These are phyloP conservation scores for Pichia insulana DNA, from an alignment of 805 yeast species.

Conservation along the genomic window DNA sequence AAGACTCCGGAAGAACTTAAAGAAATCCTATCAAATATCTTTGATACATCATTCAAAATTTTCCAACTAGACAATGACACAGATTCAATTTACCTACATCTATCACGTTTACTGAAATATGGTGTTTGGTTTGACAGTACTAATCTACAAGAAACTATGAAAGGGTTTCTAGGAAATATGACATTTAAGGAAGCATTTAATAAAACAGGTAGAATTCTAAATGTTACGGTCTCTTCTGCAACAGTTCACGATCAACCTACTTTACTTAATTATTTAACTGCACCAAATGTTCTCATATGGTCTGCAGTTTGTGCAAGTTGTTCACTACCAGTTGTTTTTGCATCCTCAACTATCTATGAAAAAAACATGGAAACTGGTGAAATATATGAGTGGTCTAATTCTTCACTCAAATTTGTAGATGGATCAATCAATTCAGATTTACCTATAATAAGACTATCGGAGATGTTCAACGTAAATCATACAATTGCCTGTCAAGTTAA, in stretches of 20 bases:
- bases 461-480: constrained; percentile 96
- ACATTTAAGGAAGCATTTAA: constrained; percentile 94
- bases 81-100: constrained; percentile 42
- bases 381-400: constrained; percentile 74
- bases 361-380: constrained; percentile 67
- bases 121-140: constrained; percentile 85
- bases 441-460: constrained; percentile 83
- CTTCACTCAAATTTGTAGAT: constrained; percentile 75
- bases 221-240: constrained; percentile 89
- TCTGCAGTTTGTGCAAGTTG: constrained; percentile 92
- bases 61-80: constrained; percentile 42
- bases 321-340: constrained; percentile 85
- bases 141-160: constrained; percentile 66
- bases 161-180: constrained; percentile 71
- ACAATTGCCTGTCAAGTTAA: constrained; percentile 97
- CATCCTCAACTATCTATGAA: constrained; percentile 77
- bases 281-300: constrained; percentile 78
- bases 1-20: constrained; percentile 65
- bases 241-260: constrained; percentile 88
- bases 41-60: constrained; percentile 45
- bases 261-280: constrained; percentile 67
- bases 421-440: constrained; percentile 94
- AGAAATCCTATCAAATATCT: constrained; percentile 50
- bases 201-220: constrained; percentile 85
- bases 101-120: constrained; percentile 60